Base-by-base conservation (phyloP, 352 stramenopile genomes). In the Pythium phragmitis region DNA sequence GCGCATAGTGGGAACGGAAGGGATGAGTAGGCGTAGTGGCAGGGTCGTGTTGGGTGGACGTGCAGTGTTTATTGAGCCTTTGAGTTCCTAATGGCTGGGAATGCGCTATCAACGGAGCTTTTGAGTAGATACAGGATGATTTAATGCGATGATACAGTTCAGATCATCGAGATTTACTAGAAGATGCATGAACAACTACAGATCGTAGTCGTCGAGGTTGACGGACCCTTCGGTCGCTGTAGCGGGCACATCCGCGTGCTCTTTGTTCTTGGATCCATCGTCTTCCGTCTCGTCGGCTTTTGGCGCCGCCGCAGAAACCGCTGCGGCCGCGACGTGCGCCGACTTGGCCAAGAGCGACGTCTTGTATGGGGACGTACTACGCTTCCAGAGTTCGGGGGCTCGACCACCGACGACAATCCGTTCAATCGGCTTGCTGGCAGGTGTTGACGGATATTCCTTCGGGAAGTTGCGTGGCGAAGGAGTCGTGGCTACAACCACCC, bases 291-390 rank as follows among this genome's bases (percentile, higher is more conserved):
- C 11, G 11, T 42, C 37, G 14, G 37, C 14, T 42, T 42, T 12
- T 42, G 11, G 37, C 37, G 6, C 14, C 37, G 37, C 6, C 14
- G 37, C 37, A 12, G 13, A 11, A 23, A 48, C 5, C 42, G 42
- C 42, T 17, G 42, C 8, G 7, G 47, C n/a, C 16, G 16, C 7
- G 11, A 21, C 47, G 7, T 46, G n/a, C 17, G 46, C 57, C 45
- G 57, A 57, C 47, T 50, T 42, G 2, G 49, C 48, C 11, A 65
- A 58, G 6, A 65, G 36, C 46, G 57, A 65, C 16, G 57, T 45
- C n/a, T 33, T 65, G 36, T 52, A 28, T 2, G 28, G 45, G 9
- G 37, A 41, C 16, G 36, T 17, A 17, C 48, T 21, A n/a, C 39
- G 57, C 41, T 57, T 51, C 57, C 57, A 57, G 3, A 37, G 47